Base-by-base conservation (phyloP, 805 yeast species). In the Candida railenensis region DNA sequence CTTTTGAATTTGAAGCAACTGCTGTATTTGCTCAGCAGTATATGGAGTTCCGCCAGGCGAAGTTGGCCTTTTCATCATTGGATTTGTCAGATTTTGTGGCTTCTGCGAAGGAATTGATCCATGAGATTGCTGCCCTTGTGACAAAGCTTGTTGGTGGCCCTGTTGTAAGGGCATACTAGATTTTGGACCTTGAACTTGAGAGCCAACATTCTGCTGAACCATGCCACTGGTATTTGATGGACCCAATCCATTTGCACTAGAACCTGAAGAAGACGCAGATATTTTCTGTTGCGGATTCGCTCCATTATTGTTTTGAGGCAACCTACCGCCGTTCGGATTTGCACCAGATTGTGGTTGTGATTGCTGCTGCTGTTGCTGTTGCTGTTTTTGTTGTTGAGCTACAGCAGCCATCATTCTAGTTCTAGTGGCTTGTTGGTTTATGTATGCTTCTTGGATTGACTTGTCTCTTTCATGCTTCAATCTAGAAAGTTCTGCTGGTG, bases 391-490 rank as follows among this genome's bases (percentile, higher is more conserved):
- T 38, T 61, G 74, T 50, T 67, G 74, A 11, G 68, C 67, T 11
- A 68, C 72, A 2, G 77, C 73, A 16, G 71, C 70, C 63, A 66
- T 61, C 75, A 71, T 69, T 48, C 73, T 58, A 11, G 66, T 57
- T 41, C 75, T 57, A 2, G 77, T 66, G 4, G 73, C 69, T 57
- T 73, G 71, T 61, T 75, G 74, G 48, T 68, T 69, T 45, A 80
- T 65, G 62, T 80, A 81, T 2, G 84, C 87, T 53, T 89, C 95
- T 52, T 90, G 89, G 16, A 87, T 77, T 0, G 94, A 85, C 62
- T 83, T 85, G 57, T 92, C 98, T 48, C 96, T 76, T 53, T 92
- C 97, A 53, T 73, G 81, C 63, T 92, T 92, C 69, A 94, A 67
- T 50, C 80, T 80, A 0, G 97, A 81, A 58, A 92, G 76, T 57